phyloP scores from a whole-genome alignment of 2,329 filamentous ascomycete genomes.

The Aspergillus niger region DNA sequence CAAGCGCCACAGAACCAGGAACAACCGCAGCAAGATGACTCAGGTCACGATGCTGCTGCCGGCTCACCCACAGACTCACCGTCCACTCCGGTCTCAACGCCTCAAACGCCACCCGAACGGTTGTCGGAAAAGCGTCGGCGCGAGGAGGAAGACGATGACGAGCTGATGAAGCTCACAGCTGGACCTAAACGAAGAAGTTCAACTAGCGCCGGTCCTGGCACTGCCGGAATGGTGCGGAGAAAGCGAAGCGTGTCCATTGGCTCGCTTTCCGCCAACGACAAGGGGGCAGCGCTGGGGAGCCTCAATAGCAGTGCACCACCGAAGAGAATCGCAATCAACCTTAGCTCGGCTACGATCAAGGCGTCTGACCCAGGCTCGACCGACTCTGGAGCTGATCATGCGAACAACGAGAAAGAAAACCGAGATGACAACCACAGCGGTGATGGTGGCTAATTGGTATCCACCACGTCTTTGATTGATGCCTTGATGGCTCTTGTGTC shows the following conservation, averaged over 20 bases:
- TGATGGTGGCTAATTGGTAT: constrained; percentile 22
- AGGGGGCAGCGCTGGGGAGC: constrained; percentile 22
- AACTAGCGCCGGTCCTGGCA: constrained; percentile 37
- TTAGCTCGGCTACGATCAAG: constrained; percentile 33
- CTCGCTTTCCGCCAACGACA: constrained; percentile 29
- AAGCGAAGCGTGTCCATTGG: constrained; percentile 37
- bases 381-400: constrained; percentile 19
- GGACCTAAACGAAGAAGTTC: constrained; percentile 51
- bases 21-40: constrained; percentile 14
- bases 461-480: constrained; percentile 6
- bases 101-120: constrained; percentile 65
- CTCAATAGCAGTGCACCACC: constrained; percentile 26
- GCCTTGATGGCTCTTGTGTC: constrained; percentile 10
- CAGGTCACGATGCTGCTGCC: constrained; percentile 24
- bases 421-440: constrained; percentile 28
- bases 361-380: constrained; percentile 19
- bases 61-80: constrained; percentile 31
- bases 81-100: constrained; percentile 25
- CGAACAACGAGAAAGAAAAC: constrained; percentile 36
- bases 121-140: constrained; percentile 85
- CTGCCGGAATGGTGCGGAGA: constrained; percentile 35
- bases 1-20: constrained; percentile 21
- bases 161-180: constrained; percentile 76
- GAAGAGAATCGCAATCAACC: constrained; percentile 45
- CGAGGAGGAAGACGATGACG: constrained; percentile 86